phyloP scores from a whole-genome alignment of 2,329 filamentous ascomycete genomes.

The Verticillium nubilum region DNA sequence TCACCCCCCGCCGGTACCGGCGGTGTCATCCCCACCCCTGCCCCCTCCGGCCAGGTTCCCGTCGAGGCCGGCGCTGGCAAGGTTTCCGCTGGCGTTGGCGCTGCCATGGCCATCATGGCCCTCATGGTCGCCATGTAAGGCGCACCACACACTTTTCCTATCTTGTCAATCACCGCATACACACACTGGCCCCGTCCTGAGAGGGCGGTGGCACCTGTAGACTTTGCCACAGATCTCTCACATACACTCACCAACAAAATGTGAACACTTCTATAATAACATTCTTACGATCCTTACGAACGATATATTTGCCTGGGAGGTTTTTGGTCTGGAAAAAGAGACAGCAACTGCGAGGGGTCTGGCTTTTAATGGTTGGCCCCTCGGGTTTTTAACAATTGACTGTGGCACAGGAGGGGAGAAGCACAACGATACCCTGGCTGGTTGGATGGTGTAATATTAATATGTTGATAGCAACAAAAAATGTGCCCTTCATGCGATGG shows the following conservation, averaged over 20 bases:
- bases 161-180: constrained; percentile 2
- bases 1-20: constrained; percentile 24
- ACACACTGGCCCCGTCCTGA: constrained; percentile 2
- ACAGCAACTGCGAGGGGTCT: background rate
- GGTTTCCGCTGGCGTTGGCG: constrained; percentile 36
- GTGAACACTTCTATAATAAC: constrained; percentile 24
- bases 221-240: constrained; percentile 6
- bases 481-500: background rate
- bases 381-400: constrained; percentile 3
- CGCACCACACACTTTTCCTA: constrained; percentile 1
- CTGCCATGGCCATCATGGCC: constrained; percentile 39
- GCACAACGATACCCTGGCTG: constrained; percentile 9
- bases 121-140: constrained; percentile 27
- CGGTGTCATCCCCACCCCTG: constrained; percentile 24
- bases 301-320: constrained; percentile 15
- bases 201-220: background rate
- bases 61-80: constrained; percentile 33
- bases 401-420: constrained; percentile 4
- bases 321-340: constrained; percentile 13
- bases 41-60: constrained; percentile 18
- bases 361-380: constrained; percentile 1
- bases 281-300: constrained; percentile 57
- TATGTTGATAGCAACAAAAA: background rate
- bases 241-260: constrained; percentile 13
- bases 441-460: constrained; percentile 11